Conservation (phyloP, 2,329 filamentous ascomycete genomes). For the Teratosphaeria nubilosa region DNA sequence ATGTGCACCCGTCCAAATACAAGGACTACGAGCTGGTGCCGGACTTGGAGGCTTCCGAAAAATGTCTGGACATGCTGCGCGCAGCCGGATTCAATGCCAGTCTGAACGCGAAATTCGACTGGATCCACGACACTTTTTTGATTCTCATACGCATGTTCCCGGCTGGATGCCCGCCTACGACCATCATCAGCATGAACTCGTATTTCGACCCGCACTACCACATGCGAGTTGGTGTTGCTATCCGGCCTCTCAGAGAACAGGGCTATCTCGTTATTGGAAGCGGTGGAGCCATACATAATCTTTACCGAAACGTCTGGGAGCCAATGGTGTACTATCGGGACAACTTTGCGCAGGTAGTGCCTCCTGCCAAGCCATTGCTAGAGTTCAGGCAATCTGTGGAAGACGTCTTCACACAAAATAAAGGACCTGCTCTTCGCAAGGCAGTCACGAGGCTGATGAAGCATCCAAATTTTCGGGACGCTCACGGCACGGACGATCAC, state of each 20-base stretch:
- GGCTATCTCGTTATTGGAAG: constrained; percentile 48
- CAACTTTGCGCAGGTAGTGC: constrained; percentile 50
- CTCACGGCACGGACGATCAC: constrained; percentile 61
- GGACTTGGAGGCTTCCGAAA: constrained; percentile 44
- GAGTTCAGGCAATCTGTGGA: constrained; percentile 58
- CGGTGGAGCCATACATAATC: constrained; percentile 59
- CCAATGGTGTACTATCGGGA: constrained; percentile 55
- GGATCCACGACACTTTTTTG: constrained; percentile 64
- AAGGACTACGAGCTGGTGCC: constrained; percentile 50
- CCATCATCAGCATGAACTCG: constrained; percentile 46
- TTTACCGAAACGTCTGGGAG: constrained; percentile 56
- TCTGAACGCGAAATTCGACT: constrained; percentile 50
- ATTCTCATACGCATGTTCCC: constrained; percentile 63
- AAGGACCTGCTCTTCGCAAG: constrained; percentile 45
- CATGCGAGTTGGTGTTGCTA: constrained; percentile 46
- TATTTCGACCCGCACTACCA: constrained; percentile 48
- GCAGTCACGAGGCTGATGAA: constrained; percentile 56
- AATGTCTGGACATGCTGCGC: constrained; percentile 42
- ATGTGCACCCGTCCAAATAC: constrained; percentile 57
- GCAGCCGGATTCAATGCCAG: constrained; percentile 45
- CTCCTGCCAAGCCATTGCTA: constrained; percentile 50
- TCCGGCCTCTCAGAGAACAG: constrained; percentile 46
- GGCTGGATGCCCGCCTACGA: constrained; percentile 54
- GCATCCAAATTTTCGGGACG: constrained; percentile 54
- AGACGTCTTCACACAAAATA: constrained; percentile 46